Base-by-base conservation (phyloP, 2,329 filamentous ascomycete species). In the Diaporthe batatas region DNA sequence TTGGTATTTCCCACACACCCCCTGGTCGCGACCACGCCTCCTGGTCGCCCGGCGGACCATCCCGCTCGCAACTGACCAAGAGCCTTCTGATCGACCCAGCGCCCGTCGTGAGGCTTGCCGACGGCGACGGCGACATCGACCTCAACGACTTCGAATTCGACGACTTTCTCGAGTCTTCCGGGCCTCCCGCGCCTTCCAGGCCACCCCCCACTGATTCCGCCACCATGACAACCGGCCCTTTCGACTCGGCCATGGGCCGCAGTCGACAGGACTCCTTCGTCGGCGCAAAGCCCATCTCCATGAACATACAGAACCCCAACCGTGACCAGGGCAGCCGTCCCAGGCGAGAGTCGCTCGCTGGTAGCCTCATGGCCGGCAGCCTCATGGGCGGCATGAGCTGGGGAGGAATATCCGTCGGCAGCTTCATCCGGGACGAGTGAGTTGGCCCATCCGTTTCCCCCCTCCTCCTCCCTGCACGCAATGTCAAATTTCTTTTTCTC, bases 351-450 rank as follows among this genome's bases (percentile, higher is more conserved):
- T 90, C 87, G 72, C 81, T 92, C 44, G 90, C 90, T 21, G 90
- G 90, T 64, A 92, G 90, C 79, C 82, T 92, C 72, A 90, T 91
- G 84, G 93, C 91, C 75, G 95, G 96, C 78, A 95, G 73, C 58
- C 64, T 74, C 18, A 90, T 91, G 84, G 93, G 91, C 76, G 95
- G 96, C 78, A 95, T 98, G 92, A 98, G 95, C 83, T 99, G 96
- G 95, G 96, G 96, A 80, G 96, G 95, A 76, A 91, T 98, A 74
- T 98, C 96, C 11, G 94, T 98, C 76, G 96, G 96, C 75, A 98
- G 96, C 80, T 98, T 97, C 87, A 96, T 99, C 83, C 90, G 94
- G 82, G 96, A 99, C 85, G 96, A 99, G 96, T 99, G 91, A 91
- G 96, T 86, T 73, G 58, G 53, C 57, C 57, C 73, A 74, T 64